Conservation (phyloP, 768 basidiomycete species). For the Mrakia frigida region DNA sequence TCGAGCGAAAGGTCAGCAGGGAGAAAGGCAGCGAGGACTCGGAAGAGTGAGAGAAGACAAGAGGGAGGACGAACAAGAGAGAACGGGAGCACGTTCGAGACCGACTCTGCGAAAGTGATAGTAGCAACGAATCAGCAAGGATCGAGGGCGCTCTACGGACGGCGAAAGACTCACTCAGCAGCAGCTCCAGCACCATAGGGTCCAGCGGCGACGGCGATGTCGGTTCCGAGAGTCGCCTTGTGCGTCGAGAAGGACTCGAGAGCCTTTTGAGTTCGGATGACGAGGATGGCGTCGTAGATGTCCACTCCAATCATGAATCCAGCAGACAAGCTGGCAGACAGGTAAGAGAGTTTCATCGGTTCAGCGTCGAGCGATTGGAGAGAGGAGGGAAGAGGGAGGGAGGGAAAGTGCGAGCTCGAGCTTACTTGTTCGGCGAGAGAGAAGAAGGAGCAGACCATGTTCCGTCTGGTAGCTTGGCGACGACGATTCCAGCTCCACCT, state of each 20-base stretch:
- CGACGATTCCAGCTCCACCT: slow-evolving; percentile 43
- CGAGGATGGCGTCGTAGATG: slow-evolving; percentile 44
- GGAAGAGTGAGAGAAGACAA: background rate
- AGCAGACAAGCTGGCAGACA: slow-evolving; percentile 34
- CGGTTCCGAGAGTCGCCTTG: slow-evolving; percentile 35
- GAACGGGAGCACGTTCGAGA: slow-evolving; percentile 41
- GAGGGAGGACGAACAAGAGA: slow-evolving; percentile 38
- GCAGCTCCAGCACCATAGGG: slow-evolving; percentile 45
- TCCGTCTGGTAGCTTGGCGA: slow-evolving; percentile 44
- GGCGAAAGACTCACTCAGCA: slow-evolving; percentile 34
- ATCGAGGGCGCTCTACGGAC: background rate
- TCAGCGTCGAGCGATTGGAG: too few species aligned
- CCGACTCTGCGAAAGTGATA: slow-evolving; percentile 34
- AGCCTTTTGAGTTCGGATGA: slow-evolving; percentile 42
- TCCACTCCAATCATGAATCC: slow-evolving; percentile 45
- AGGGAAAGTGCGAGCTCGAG: background rate
- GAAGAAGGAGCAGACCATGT: slow-evolving; percentile 43
- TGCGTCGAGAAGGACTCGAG: slow-evolving; percentile 43
- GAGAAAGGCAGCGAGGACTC: background rate
- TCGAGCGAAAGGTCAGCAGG: too few species aligned
- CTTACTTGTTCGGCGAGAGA: slow-evolving; percentile 42
- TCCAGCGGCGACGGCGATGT: slow-evolving; percentile 42
- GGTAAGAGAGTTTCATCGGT: background rate
- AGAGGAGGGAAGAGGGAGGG: background rate
- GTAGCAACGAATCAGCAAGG: background rate